Conservation (phyloP, 495 filamentous ascomycete species). For the Pseudoneurospora amorphoporcata region DNA sequence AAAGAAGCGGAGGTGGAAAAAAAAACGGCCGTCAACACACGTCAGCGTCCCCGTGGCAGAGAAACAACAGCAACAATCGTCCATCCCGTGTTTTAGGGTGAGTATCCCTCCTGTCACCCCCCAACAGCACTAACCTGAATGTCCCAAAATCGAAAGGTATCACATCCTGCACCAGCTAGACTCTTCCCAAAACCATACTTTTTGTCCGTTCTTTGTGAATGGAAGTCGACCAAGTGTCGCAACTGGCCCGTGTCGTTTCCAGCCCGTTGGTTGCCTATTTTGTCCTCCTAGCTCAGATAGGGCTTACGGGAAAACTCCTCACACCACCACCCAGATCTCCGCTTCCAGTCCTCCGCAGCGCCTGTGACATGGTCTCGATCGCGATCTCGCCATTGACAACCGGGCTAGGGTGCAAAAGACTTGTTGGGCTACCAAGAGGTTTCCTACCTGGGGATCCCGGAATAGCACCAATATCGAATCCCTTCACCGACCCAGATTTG, state of each 20-base stretch:
- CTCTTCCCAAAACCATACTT: not conserved
- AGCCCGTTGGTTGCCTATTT: not conserved
- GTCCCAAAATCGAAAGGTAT: not conserved
- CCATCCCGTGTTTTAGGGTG: not conserved
- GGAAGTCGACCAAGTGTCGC: not conserved
- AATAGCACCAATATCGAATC: conserved; percentile 38
- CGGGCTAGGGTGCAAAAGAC: conserved; percentile 13
- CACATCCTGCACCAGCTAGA: not conserved
- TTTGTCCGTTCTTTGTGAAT: not conserved
- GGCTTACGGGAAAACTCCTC: conserved; percentile 52
- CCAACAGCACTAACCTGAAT: not conserved
- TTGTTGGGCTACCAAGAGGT: conserved; percentile 40
- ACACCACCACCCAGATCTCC: conserved; percentile 59
- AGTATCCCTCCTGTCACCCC: not conserved
- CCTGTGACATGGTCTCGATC: conserved; percentile 87
- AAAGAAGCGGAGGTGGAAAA: not conserved
- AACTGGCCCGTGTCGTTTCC: not conserved
- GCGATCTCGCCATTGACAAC: conserved; percentile 56
- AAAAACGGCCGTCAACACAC: not conserved
- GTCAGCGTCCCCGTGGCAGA: not conserved
- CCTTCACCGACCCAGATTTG: conserved; percentile 54
- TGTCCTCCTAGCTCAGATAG: conserved; percentile 20
- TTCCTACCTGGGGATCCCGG: conserved; percentile 38
- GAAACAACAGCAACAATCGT: not conserved
- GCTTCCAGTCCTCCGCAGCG: conserved; percentile 69